Evolutionary conservation across 2,329 filamentous ascomycete genomes (phyloP).

Genomic region (Diplodia mutila): DNA sequence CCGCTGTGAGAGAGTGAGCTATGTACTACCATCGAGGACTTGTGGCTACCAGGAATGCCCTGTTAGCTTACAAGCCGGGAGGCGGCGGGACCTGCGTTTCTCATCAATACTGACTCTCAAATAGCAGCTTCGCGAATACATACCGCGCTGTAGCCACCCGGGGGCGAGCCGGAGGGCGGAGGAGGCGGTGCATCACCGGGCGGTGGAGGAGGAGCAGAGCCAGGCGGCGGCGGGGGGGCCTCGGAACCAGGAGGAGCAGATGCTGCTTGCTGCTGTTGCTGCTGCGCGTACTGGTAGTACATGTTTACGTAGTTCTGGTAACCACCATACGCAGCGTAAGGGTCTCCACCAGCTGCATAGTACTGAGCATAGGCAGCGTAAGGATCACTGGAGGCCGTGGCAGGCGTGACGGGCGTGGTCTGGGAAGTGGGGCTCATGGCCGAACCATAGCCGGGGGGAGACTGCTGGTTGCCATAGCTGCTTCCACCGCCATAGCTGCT

Average conservation of each 20-base stretch:
- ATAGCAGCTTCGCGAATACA: conserved; percentile 2
- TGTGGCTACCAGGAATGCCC: not conserved
- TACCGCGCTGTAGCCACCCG: conserved; percentile 40
- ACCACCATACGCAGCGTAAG: conserved; percentile 88
- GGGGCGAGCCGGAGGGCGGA: conserved; percentile 24
- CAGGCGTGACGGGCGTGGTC: conserved; percentile 47
- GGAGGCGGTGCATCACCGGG: conserved; percentile 41
- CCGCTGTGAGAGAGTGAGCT: not conserved
- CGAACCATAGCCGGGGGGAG: conserved; percentile 40
- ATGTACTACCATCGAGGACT: conserved; percentile 1
- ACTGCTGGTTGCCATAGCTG: conserved; percentile 42
- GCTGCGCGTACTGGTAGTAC: conserved; percentile 37
- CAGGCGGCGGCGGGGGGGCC: conserved; percentile 34
- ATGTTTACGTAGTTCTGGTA: conserved; percentile 50
- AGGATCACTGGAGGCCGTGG: conserved; percentile 62
- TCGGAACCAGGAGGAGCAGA: conserved; percentile 35
- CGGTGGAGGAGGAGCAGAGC: conserved; percentile 31
- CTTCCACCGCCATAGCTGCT: conserved; percentile 32
- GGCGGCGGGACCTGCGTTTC: conserved; percentile 36
- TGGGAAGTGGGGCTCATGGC: conserved; percentile 35
- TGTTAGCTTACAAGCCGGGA: conserved; percentile 37
- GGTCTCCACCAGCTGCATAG: conserved; percentile 70
- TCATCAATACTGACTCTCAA: not conserved
- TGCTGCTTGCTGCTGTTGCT: conserved; percentile 34
- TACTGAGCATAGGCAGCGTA: conserved; percentile 83